Percentiles rank a stretch among this genome's conserved stretches.
phyloP scores from a whole-genome alignment of 805 yeast genomes.

The Komagataella pastoris region DNA sequence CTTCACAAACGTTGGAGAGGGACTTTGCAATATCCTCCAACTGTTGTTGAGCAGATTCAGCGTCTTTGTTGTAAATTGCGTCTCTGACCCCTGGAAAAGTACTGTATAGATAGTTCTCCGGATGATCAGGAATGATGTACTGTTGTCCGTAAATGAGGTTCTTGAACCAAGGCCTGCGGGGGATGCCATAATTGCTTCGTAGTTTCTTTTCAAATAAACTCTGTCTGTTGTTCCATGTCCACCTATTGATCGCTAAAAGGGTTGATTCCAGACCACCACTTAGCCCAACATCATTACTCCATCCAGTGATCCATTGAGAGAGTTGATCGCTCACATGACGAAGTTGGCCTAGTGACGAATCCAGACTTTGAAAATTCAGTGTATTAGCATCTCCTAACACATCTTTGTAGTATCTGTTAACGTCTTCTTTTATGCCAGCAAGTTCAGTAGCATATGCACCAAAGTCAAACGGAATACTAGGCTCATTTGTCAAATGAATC shows the following conservation, averaged over 20 bases:
- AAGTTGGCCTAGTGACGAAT: constrained; percentile 21
- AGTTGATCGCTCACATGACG: constrained; percentile 27
- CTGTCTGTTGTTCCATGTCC: constrained; percentile 71
- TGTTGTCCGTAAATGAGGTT: constrained; percentile 65
- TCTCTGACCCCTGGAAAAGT: constrained; percentile 73
- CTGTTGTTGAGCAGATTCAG: constrained; percentile 40
- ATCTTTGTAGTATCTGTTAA: constrained; percentile 24
- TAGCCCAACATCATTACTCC: constrained; percentile 42
- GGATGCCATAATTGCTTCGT: constrained; percentile 27
- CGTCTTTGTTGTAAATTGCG: constrained; percentile 34
- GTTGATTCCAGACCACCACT: constrained; percentile 62
- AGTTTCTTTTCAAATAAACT: constrained; percentile 40
- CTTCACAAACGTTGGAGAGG: background rate
- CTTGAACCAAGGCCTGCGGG: constrained; percentile 48
- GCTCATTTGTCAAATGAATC: constrained; percentile 57
- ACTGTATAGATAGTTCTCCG: constrained; percentile 16
- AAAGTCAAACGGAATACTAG: constrained; percentile 61
- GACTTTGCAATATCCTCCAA: constrained; percentile 25
- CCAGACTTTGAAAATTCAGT: constrained; percentile 15
- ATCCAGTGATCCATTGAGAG: constrained; percentile 36
- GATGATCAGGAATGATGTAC: constrained; percentile 32
- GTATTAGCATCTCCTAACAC: constrained; percentile 2
- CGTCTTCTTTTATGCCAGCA: constrained; percentile 28
- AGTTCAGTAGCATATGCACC: constrained; percentile 29
- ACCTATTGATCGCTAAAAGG: constrained; percentile 52